Base-by-base conservation (phyloP, 306 rosid species). In the Myrica gale region DNA sequence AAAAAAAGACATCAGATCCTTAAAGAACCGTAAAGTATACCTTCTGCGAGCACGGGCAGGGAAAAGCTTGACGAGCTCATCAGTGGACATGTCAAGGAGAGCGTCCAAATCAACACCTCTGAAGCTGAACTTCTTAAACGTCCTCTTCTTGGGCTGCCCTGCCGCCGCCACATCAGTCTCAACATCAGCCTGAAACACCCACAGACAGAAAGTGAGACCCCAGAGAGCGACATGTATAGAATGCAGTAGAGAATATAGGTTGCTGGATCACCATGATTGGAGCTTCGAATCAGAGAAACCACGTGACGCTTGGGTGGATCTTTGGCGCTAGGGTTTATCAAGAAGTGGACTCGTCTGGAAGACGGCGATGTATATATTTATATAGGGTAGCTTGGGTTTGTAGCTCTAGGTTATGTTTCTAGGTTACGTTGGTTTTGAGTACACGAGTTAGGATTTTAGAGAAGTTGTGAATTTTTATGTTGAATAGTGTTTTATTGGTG, bases 101-200 rank as follows among this genome's bases (percentile, higher is more conserved):
- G 98, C 92, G 23, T 92, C 98, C 76, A 92, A 78, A 74, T 92
- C 96, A 53, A 92, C 96, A 9, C 98, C 98, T 20, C 91, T 84
- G 90, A 92, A 92, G 76, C 94, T 89, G 83, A 92, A 92, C 88
- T 90, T 92, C 92, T 92, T 92, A 80, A 92, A 92, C 8, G 94
- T 92, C 56, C 98, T 92, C 89, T 92, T 92, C 92, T 92, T 92
- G 0, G 98, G 96, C n/a, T 13, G 45, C 6, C 86, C 97, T 4
- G 89, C 60, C 1, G 85, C 81, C 0, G 90, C 85, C 9, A 86
- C 89, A 80, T 92, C 97, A 5, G 78, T 71, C 71, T 89, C 96
- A 63, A 85, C 90, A 15, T 89, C 95, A 21, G 98, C 98, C 98
- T 93, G 83, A 51, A 74, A 78, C 51, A 54, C 7, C 56, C 42